Base-by-base conservation (phyloP, 495 filamentous ascomycete genomes). In the Aspergillus indologenus region DNA sequence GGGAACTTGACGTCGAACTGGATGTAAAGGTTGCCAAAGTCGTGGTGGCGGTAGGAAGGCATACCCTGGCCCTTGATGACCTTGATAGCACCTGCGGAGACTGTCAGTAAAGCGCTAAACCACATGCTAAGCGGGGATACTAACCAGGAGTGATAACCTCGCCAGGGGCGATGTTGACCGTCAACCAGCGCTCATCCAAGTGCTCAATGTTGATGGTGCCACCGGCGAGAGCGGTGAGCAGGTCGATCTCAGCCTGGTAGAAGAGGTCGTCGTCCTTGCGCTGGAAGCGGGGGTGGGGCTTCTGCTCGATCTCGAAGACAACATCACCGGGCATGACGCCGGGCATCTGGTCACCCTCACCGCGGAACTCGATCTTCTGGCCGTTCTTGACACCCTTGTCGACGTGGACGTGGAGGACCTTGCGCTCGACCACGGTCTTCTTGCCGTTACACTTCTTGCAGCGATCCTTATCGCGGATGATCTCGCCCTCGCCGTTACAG, bases 1-100 rank as follows among this genome's bases (percentile, higher is more conserved):
- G 94, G 94, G 85, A 99, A 97, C 76, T 95, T 96, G 78, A 99
- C 91, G 61, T 90, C 85, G 80, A 99, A 99, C 72, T 95, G 91
- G 69, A 98, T 90, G 77, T 94, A 99, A 60, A 99, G 85, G 76
- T 98, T 99, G 60, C 94, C 94, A 70, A 83, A 87, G 75, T 96
- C 90, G 76, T 99, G 95, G 73, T 98, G 95, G 59, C 95, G 88
- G 76, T 85, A 89, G 0, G 95, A 96, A 42, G 94, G 94, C 94
- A 99, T 99, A 77, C 94, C 94, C 75, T 99, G 95, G 54, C 92
- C 92, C 61, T 89, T 89, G 67, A 99, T 90, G 74, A 96, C 87
- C 82, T 97, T 99, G 66, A 98, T 85, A 45, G 87, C 76, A 65
- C 89, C 94, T 98, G 58, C 58, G 23, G 8, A 26, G 8, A 15